A percentile compares a stretch with the other conserved stretches of the same genome.
These are phyloP conservation scores for Penicillium canariense DNA, from an alignment of 495 filamentous ascomycete species.

Conservation along the genomic window DNA sequence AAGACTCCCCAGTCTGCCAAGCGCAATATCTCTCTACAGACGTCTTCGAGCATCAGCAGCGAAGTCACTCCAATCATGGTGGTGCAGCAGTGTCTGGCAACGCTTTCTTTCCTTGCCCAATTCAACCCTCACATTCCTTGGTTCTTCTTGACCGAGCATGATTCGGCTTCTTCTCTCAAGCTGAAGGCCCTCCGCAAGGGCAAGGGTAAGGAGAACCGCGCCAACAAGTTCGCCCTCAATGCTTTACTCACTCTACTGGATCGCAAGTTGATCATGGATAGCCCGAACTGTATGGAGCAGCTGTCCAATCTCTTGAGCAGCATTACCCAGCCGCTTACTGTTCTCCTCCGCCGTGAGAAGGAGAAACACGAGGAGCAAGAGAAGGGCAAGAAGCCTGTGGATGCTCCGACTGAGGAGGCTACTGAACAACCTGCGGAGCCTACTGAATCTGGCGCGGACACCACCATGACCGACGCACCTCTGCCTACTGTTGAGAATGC, in stretches of 20 bases:
- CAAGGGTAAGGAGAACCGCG: slow-evolving; percentile 80
- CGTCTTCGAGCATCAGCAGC: slow-evolving; percentile 53
- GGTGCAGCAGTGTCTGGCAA: slow-evolving; percentile 87
- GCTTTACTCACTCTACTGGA: slow-evolving; percentile 84
- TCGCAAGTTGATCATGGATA: slow-evolving; percentile 91
- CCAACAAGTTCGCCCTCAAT: slow-evolving; percentile 87
- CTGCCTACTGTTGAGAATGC: slow-evolving; percentile 33
- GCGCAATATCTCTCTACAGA: slow-evolving; percentile 60
- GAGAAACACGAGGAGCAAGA: slow-evolving; percentile 61
- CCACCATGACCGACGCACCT: slow-evolving; percentile 44
- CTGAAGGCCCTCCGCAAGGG: slow-evolving; percentile 74
- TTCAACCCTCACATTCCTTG: slow-evolving; percentile 82
- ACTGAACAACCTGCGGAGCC: slow-evolving; percentile 21
- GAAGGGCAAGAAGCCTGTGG: slow-evolving; percentile 51
- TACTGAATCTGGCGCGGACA: slow-evolving; percentile 31
- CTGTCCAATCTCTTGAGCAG: slow-evolving; percentile 81
- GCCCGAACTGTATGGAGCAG: slow-evolving; percentile 89
- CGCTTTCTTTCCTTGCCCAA: slow-evolving; percentile 74
- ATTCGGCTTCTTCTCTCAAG: slow-evolving; percentile 70
- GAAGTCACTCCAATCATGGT: slow-evolving; percentile 93
- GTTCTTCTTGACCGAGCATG: slow-evolving; percentile 96
- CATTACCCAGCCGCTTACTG: slow-evolving; percentile 82
- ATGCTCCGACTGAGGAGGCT: slow-evolving; percentile 24
- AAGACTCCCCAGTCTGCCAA: slow-evolving; percentile 81
- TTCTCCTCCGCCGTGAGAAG: slow-evolving; percentile 81